Percentiles rank a stretch among this genome's conserved stretches.
Evolutionary conservation across 352 stramenopile species (phyloP).

Genomic region (Phytophthora lateralis): DNA sequence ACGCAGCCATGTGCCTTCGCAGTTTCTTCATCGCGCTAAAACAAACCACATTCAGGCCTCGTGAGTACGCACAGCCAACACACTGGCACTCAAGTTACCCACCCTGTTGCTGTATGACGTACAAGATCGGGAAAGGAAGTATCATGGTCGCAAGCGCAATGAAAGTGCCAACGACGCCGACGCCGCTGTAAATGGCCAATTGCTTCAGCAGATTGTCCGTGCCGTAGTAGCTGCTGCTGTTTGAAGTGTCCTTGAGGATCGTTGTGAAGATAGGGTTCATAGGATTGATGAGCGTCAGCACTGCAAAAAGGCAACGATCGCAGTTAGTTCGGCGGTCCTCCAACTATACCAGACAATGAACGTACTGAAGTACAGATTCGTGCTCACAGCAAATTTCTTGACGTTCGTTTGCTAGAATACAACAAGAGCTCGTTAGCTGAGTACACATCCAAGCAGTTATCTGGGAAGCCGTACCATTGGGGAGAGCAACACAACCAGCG

Average conservation of each 20-base stretch:
- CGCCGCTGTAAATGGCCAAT: conserved; percentile 65
- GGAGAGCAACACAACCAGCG: conserved; percentile 59
- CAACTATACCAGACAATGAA: neutral
- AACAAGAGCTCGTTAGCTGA: conserved; percentile 2
- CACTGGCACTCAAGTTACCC: neutral
- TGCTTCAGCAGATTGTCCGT: conserved; percentile 68
- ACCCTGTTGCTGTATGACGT: conserved; percentile 10
- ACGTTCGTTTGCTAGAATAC: conserved; percentile 55
- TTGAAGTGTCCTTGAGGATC: conserved; percentile 53
- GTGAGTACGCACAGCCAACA: conserved; percentile 9
- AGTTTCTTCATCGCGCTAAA: conserved; percentile 60
- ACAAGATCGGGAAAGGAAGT: conserved; percentile 70
- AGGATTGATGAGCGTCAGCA: conserved; percentile 62
- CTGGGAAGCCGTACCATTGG: conserved; percentile 44
- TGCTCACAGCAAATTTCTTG: conserved; percentile 80
- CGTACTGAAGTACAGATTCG: conserved; percentile 84
- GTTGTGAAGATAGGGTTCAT: conserved; percentile 74
- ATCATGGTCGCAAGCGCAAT: conserved; percentile 67
- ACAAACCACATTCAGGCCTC: neutral
- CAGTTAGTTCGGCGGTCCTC: neutral
- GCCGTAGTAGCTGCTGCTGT: conserved; percentile 49
- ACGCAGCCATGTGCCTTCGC: conserved; percentile 47
- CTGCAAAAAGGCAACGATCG: conserved; percentile 26
- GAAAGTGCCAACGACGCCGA: conserved; percentile 69
- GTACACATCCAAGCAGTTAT: neutral